Conservation (phyloP, 2,329 filamentous ascomycete genomes). For the Verticillium albo-atrum region DNA sequence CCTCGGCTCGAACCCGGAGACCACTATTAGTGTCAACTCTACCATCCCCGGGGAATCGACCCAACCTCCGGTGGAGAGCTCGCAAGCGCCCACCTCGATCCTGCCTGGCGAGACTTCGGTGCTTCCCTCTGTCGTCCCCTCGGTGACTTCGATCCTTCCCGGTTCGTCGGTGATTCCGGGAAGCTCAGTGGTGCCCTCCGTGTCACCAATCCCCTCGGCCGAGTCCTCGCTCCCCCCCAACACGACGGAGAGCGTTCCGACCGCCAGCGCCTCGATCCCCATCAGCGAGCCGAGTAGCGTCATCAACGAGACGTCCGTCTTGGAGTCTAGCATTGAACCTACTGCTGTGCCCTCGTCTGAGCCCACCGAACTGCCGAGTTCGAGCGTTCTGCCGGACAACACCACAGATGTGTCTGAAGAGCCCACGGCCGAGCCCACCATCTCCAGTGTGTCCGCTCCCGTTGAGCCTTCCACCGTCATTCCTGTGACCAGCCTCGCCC, state of each 20-base stretch:
- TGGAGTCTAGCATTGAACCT: not conserved
- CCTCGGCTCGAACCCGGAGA: not conserved
- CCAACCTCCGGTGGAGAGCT: conserved; percentile 4
- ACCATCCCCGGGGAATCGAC: conserved; percentile 3
- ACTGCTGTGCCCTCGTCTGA: not conserved
- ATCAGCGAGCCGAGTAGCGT: not conserved
- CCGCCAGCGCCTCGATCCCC: conserved; percentile 2
- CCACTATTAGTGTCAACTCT: conserved; percentile 5
- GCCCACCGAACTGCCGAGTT: not conserved
- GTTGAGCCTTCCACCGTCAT: conserved; percentile 6
- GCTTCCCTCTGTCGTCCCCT: not conserved
- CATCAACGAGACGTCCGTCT: conserved; percentile 5
- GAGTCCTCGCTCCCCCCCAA: not conserved
- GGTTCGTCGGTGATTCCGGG: not conserved
- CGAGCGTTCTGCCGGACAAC: not conserved
- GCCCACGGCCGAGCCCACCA: conserved; percentile 5
- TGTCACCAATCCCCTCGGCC: not conserved
- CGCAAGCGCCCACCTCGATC: conserved; percentile 5
- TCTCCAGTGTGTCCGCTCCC: not conserved
- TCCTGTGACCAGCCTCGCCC: conserved; percentile 33
- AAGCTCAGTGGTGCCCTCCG: not conserved
- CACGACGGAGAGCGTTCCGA: conserved; percentile 3
- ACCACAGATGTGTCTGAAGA: conserved; percentile 1
- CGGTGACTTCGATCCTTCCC: not conserved
- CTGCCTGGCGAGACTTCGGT: conserved; percentile 1